Percentiles rank a stretch among this genome's conserved stretches.
Conservation (phyloP, 208 protist genomes). For the Vickermania spadyakhi region DNA sequence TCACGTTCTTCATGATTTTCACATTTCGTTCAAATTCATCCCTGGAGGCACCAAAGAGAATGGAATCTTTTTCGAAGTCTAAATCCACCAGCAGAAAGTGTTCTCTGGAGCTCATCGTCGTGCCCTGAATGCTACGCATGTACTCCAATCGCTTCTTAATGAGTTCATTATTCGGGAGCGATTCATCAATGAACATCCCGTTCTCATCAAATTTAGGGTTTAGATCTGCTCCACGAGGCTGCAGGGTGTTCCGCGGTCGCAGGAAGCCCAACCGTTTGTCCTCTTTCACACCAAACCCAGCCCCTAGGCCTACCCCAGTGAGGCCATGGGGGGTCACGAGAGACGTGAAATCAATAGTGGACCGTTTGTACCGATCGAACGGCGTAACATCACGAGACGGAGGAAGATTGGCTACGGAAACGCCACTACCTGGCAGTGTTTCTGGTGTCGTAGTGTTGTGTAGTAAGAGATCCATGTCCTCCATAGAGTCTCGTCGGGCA, state of each 20-base stretch:
- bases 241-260: constrained; percentile 47
- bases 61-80: constrained; percentile 79
- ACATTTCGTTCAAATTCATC: constrained; percentile 84
- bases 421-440: constrained; percentile 19
- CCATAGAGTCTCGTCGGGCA: constrained; percentile 32
- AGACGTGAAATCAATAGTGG: constrained; percentile 73
- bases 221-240: constrained; percentile 40
- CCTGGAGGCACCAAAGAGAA: constrained; percentile 69
- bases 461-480: constrained; percentile 52
- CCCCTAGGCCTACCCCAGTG: constrained; percentile 45
- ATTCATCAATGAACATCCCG: constrained; percentile 54
- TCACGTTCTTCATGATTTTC: constrained; percentile 64
- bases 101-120: constrained; percentile 60
- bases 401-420: constrained; percentile 62
- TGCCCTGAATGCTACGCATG: constrained; percentile 77
- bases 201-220: constrained; percentile 56
- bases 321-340: constrained; percentile 55
- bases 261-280: constrained; percentile 82
- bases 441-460: constrained; percentile 30
- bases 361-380: constrained; percentile 68
- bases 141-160: constrained; percentile 63
- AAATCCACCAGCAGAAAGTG: constrained; percentile 86
- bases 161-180: constrained; percentile 42
- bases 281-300: constrained; percentile 65
- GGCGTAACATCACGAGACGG: constrained; percentile 31